Evolutionary conservation across 2,329 filamentous ascomycete genomes (phyloP), one percentile per base, ranked within the genome.

Genomic region (Exserohilum rostratum): DNA sequence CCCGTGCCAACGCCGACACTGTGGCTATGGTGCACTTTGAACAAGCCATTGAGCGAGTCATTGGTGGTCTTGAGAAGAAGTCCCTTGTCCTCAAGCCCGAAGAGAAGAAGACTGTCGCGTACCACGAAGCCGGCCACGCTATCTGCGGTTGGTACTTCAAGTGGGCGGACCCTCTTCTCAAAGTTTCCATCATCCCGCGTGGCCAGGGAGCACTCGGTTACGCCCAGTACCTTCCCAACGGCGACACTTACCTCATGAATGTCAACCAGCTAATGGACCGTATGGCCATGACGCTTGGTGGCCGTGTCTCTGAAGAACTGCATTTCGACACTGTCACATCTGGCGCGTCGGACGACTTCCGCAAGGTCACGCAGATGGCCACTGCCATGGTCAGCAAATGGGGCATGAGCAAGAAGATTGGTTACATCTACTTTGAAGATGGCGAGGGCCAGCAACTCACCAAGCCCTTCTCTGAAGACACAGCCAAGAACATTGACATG

Each of bases 351-450:
- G 95, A 98, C 75, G 95, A 99, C 75, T 99, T 99, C 85, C 93
- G 95, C 78, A 99, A 99, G 80, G 95, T 98, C 35, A 97, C 95
- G 2, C 86, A 88, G 52, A 93, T 97, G 90, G 96, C 95, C 3
- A 96, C 90, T 15, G 89, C 90, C 58, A 99, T 99, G 95, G 95
- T 99, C 27, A 99, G 93, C n/a, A 91, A 96, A 76, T 99, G 92
- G 88, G 95, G 95, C 65, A 99, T 99, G 95, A 96, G 90, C 35
- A 86, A 90, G 64, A 96, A 96, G 79, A 88, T 99, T 42, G 93
- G 93, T 27, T 93, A 93, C 61, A 83, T 99, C 60, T 90, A 96
- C 81, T 99, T 93, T 76, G 89, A 95, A 68, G 85, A 89, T 64
- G 90, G 90, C 72, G 84, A 91, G 69, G 85, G 90, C 60, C 90